These are phyloP conservation scores for Hyaloraphidium curvatum DNA, from an alignment of 192 early-diverging fungal genomes.

Conservation along the genomic window DNA sequence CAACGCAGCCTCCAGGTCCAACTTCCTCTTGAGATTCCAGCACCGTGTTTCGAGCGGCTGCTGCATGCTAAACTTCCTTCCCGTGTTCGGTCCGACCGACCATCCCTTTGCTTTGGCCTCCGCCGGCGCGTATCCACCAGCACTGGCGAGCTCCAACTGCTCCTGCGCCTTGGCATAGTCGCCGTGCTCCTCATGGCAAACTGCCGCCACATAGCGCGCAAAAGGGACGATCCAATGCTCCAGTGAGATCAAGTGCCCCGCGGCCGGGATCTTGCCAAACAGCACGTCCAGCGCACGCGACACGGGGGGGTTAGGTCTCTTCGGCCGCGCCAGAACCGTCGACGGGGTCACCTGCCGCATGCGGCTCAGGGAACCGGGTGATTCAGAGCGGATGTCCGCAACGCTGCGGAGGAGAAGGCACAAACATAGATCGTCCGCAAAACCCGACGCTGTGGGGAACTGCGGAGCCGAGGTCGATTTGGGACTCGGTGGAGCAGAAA, in stretches of 20 bases:
- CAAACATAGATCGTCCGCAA: slow-evolving; percentile 5
- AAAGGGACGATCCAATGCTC: slow-evolving; percentile 32
- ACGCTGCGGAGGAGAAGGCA: not conserved
- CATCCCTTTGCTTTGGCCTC: slow-evolving; percentile 4
- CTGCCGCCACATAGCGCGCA: slow-evolving; percentile 22
- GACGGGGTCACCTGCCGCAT: not conserved
- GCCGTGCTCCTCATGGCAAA: slow-evolving; percentile 13
- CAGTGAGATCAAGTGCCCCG: slow-evolving; percentile 9
- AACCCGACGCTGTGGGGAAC: not conserved
- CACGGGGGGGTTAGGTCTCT: not conserved
- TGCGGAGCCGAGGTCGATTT: too few relatives aligned
- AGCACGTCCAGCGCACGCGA: not conserved
- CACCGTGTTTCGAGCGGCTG: too few relatives aligned
- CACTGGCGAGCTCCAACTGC: slow-evolving; percentile 23
- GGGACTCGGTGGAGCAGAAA: too few relatives aligned
- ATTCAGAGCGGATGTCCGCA: too few relatives aligned
- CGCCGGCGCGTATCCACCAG: slow-evolving; percentile 19
- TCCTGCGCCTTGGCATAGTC: slow-evolving; percentile 15
- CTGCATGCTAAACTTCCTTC: too few relatives aligned
- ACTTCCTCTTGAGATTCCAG: too few relatives aligned
- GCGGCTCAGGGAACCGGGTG: not conserved
- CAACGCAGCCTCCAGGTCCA: too few relatives aligned
- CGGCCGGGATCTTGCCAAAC: not conserved
- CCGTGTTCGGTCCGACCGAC: not conserved
- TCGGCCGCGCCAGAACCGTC: not conserved